Evolutionary conservation across 192 early-diverging fungal genomes (phyloP), one percentile per base, ranked within the genome.

Genomic region (Dispira simplex): DNA sequence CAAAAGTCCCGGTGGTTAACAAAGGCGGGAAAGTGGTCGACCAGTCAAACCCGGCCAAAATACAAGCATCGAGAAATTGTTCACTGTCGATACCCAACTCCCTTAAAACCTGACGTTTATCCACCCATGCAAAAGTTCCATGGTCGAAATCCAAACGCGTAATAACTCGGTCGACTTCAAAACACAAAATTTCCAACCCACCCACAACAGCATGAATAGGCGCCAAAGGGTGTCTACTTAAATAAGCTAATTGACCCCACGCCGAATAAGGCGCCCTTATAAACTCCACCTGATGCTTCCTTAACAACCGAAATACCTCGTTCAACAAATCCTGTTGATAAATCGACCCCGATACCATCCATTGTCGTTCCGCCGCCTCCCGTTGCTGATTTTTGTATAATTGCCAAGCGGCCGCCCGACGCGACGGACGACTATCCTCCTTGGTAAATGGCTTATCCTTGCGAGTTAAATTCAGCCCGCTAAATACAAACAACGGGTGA

Each of bases 211-310:
- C 83, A 66, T 88, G 83, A 45, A 89, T 75, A 52, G 83, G 76
- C 68, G 84, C 81, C 68, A 77, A 67, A 44, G 82, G 83, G 72
- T 87, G 85, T 46, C 70, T 66, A 60, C 84, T 75, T 75, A 91
- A 65, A 66, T 89, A 89, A 21, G 81, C 80, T 55, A 91, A 75
- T 81, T 91, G 89, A 54, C 79, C 86, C 78, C 85, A 88, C 25
- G 85, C 74, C 44, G 82, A 83, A 66, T 91, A 91, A 45, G 89
- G 89, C 21, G 89, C 89, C 27, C 87, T 82, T 64, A 91, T 81
- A 63, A 77, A 85, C 65, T 91, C 87, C 39, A 83, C 73, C 9
- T 79, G 76, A 54, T 85, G 71, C 51, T 77, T 76, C 46, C 77
- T 75, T 51, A 91, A 78, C 16, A 90, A 83, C 49, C 79, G 75